Percentiles rank a stretch among this genome's conserved stretches.
Evolutionary conservation across 768 basidiomycete species (phyloP).

Genomic region (Infundibulicybe gibba): DNA sequence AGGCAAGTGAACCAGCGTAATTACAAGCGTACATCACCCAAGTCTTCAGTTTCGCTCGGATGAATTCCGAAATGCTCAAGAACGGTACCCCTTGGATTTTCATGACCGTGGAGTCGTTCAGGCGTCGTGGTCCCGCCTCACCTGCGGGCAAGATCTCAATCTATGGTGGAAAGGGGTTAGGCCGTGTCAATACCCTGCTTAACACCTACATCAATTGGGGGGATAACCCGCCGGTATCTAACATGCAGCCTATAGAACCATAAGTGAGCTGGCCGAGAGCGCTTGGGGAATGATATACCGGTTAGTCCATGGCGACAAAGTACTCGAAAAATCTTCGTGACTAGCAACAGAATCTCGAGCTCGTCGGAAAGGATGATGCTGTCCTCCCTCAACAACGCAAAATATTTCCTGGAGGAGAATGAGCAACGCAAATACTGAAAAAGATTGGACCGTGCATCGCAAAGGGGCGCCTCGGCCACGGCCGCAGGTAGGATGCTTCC

Average conservation of each 20-base stretch:
- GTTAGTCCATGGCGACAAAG: constrained; percentile 83
- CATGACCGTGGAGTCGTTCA: constrained; percentile 68
- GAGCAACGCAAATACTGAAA: constrained; percentile 4
- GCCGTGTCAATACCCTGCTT: constrained; percentile 1
- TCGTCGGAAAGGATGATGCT: constrained; percentile 71
- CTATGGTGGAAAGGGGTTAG: constrained; percentile 28
- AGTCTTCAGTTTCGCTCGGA: constrained; percentile 78
- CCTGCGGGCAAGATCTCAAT: constrained; percentile 84
- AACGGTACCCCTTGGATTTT: constrained; percentile 71
- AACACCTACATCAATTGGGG: constrained; percentile 65
- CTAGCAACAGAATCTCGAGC: constrained; percentile 73
- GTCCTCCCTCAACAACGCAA: constrained; percentile 79
- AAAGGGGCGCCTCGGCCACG: constrained; percentile 59
- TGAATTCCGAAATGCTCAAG: constrained; percentile 80
- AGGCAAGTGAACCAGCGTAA: constrained; percentile 10
- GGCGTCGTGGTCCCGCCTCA: constrained; percentile 73
- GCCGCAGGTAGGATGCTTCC: constrained; percentile 71
- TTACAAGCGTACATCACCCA: constrained; percentile 68
- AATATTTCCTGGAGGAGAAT: constrained; percentile 62
- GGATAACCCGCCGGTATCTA: constrained; percentile 73
- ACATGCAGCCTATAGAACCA: constrained; percentile 55
- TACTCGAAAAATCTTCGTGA: constrained; percentile 60
- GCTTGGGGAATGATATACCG: constrained; percentile 38
- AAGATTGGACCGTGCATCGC: constrained; percentile 49
- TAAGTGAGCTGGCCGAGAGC: constrained; percentile 5